phyloP scores from a whole-genome alignment of 2,329 filamentous ascomycete species.

The Microdochium nivale region DNA sequence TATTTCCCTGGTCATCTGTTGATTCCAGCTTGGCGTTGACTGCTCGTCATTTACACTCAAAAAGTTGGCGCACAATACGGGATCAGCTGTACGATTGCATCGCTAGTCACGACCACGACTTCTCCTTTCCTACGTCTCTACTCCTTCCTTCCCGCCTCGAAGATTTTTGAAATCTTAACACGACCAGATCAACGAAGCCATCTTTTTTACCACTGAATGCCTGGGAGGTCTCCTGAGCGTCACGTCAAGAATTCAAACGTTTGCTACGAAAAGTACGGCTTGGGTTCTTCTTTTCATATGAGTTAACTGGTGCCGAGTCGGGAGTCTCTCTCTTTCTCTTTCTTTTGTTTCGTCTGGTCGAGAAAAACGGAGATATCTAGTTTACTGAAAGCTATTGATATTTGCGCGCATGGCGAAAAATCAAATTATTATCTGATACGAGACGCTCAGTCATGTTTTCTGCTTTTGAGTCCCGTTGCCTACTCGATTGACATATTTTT shows the following conservation, averaged over 20 bases:
- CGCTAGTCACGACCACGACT: neutral
- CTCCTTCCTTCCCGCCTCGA: neutral
- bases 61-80: neutral
- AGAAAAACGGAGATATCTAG: neutral
- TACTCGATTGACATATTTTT: too few species aligned
- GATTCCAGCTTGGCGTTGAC: slow-evolving; percentile 13
- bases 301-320: neutral
- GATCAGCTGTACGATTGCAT: slow-evolving; percentile 1
- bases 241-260: neutral
- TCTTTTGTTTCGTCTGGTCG: neutral
- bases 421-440: neutral
- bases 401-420: neutral
- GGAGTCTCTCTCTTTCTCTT: neutral
- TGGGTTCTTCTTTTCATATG: neutral
- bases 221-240: neutral
- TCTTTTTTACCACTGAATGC: neutral
- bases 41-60: slow-evolving; percentile 15
- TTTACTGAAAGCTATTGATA: neutral
- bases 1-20: slow-evolving; percentile 6
- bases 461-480: neutral
- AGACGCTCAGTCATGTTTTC: neutral
- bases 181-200: neutral
- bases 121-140: neutral
- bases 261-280: slow-evolving; percentile 1
- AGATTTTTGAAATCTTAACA: neutral